phyloP scores from a whole-genome alignment of 768 basidiomycete genomes.

The Auricularia cornea region DNA sequence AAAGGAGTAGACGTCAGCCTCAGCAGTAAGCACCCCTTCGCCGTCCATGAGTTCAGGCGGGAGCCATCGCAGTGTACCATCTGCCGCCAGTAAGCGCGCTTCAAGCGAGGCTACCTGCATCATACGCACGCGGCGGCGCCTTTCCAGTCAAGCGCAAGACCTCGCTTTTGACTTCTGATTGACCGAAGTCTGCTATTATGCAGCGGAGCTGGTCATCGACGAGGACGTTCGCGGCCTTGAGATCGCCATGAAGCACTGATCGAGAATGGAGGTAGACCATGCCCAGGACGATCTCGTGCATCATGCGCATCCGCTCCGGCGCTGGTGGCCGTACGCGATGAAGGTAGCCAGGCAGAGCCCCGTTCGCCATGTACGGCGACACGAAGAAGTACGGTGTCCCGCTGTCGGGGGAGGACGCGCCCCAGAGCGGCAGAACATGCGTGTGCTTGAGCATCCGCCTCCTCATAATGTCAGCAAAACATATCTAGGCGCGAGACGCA shows the following conservation, averaged over 20 bases:
- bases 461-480: slow-evolving; percentile 17
- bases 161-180: slow-evolving; percentile 72
- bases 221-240: slow-evolving; percentile 64
- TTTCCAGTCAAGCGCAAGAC: slow-evolving; percentile 51
- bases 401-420: slow-evolving; percentile 52
- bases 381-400: slow-evolving; percentile 77
- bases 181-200: slow-evolving; percentile 76
- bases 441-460: slow-evolving; percentile 32
- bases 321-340: neutral
- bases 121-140: slow-evolving; percentile 33
- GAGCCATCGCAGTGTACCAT: slow-evolving; percentile 63
- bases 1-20: slow-evolving; percentile 63
- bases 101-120: neutral
- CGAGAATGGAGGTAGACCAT: slow-evolving; percentile 67
- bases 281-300: slow-evolving; percentile 68
- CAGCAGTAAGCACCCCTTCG: slow-evolving; percentile 35
- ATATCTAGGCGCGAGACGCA: neutral
- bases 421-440: slow-evolving; percentile 65
- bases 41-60: slow-evolving; percentile 59
- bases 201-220: slow-evolving; percentile 60
- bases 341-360: slow-evolving; percentile 54
- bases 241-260: neutral
- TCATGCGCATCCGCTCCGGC: slow-evolving; percentile 12
- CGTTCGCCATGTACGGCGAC: slow-evolving; percentile 55
- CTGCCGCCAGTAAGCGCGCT: slow-evolving; percentile 22